Percentiles rank a stretch among this genome's conserved stretches.
phyloP scores from a whole-genome alignment of 192 early-diverging fungal species.

The Funneliformis mosseae region DNA sequence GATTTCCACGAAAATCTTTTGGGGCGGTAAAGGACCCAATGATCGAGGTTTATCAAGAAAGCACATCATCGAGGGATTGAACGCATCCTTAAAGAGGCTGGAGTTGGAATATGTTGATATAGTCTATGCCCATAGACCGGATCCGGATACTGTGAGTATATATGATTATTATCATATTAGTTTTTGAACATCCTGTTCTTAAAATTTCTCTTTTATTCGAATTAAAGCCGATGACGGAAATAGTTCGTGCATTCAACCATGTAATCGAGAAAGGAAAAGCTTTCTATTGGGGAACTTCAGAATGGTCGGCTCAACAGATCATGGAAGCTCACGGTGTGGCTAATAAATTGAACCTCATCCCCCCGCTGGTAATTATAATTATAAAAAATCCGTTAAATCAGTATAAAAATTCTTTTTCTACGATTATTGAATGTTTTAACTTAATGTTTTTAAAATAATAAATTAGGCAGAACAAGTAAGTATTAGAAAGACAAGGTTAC shows the following conservation, averaged over 20 bases:
- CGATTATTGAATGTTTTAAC: too few species aligned
- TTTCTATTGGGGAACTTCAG: constrained; percentile 84
- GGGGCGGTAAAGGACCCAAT: constrained; percentile 76
- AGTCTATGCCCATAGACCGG: constrained; percentile 82
- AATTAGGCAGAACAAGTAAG: constrained; percentile 37
- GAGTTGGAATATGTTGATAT: constrained; percentile 77
- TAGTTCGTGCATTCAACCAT: constrained; percentile 82
- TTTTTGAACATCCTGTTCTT: background rate
- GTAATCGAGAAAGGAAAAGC: constrained; percentile 79
- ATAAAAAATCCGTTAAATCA: background rate
- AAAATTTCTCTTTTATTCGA: background rate
- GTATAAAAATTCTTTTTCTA: background rate
- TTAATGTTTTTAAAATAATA: background rate
- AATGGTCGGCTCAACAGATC: constrained; percentile 82
- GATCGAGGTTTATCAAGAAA: constrained; percentile 83
- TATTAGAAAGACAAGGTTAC: background rate
- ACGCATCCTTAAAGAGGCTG: constrained; percentile 70
- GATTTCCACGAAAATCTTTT: constrained; percentile 78
- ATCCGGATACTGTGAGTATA: constrained; percentile 50
- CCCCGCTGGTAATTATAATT: constrained; percentile 56
- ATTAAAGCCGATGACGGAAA: constrained; percentile 76
- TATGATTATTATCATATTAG: background rate
- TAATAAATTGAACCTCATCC: constrained; percentile 64
- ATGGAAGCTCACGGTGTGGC: constrained; percentile 75
- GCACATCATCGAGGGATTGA: constrained; percentile 80